These are phyloP conservation scores for Tylopilus sp. DNA, from an alignment of 768 basidiomycete species.

Conservation along the genomic window DNA sequence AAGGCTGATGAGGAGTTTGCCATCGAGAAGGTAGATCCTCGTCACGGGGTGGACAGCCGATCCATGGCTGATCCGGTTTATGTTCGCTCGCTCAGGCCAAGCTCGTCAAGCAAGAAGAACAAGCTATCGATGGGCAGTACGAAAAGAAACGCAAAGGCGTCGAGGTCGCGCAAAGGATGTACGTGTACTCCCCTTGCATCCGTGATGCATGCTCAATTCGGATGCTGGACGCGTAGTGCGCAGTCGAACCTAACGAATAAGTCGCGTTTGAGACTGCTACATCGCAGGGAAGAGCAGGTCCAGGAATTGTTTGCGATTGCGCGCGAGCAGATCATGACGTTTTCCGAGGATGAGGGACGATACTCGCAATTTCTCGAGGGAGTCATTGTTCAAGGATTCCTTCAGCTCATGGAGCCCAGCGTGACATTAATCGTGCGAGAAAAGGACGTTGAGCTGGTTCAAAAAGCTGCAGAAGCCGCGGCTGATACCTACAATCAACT, in stretches of 20 bases:
- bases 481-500: slow-evolving; percentile 67
- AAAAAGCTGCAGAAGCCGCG: slow-evolving; percentile 65
- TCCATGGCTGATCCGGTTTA: not conserved
- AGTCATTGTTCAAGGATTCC: slow-evolving; percentile 80
- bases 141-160: slow-evolving; percentile 96
- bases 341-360: slow-evolving; percentile 61
- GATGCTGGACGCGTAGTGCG: slow-evolving; percentile 48
- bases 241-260: slow-evolving; percentile 97
- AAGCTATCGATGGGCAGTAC: slow-evolving; percentile 88
- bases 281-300: slow-evolving; percentile 87
- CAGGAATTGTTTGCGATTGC: slow-evolving; percentile 83
- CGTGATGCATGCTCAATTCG: slow-evolving; percentile 1
- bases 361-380: slow-evolving; percentile 84
- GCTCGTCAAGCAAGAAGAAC: slow-evolving; percentile 94
- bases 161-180: slow-evolving; percentile 97
- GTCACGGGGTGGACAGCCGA: not conserved
- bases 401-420: slow-evolving; percentile 73
- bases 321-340: slow-evolving; percentile 55
- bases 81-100: slow-evolving; percentile 62
- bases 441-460: slow-evolving; percentile 58
- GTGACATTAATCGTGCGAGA: slow-evolving; percentile 66
- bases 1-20: slow-evolving; percentile 99
- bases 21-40: slow-evolving; percentile 81
- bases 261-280: slow-evolving; percentile 85
- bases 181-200: slow-evolving; percentile 24